Conservation (phyloP, 805 yeast genomes). For the Candida maltosa region DNA sequence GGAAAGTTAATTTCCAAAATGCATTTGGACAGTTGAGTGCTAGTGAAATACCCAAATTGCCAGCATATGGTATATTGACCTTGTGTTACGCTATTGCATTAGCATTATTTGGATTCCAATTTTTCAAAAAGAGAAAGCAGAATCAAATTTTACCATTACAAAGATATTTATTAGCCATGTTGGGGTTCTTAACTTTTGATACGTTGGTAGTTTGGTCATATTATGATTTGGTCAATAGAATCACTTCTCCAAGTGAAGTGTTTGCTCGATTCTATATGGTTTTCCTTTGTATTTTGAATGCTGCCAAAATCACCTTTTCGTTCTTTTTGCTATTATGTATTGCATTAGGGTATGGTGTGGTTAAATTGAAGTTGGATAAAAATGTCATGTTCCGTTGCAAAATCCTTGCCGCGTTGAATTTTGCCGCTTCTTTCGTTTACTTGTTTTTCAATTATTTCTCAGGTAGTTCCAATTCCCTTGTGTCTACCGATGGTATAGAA, state of each 20-base stretch:
- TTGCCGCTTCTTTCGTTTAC: conserved; percentile 32
- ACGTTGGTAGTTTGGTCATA: conserved; percentile 88
- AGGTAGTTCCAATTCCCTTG: conserved; percentile 20
- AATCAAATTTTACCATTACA: conserved; percentile 87
- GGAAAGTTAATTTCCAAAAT: conserved; percentile 81
- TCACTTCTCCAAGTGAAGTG: conserved; percentile 46
- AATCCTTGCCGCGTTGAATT: conserved; percentile 38
- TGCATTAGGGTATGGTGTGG: conserved; percentile 92
- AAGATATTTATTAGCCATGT: conserved; percentile 83
- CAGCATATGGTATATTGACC: conserved; percentile 83
- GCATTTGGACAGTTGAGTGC: conserved; percentile 90
- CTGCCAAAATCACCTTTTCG: conserved; percentile 81
- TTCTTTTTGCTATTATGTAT: conserved; percentile 84
- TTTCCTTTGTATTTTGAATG: conserved; percentile 73
- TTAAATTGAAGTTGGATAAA: conserved; percentile 77
- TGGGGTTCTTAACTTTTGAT: conserved; percentile 77
- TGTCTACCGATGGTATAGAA: conserved; percentile 34
- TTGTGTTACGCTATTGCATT: conserved; percentile 78
- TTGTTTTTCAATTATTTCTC: conserved; percentile 31
- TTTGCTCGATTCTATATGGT: conserved; percentile 69
- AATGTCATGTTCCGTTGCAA: conserved; percentile 62
- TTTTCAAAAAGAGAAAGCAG: conserved; percentile 68
- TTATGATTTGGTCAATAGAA: conserved; percentile 74
- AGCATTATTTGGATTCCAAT: conserved; percentile 81
- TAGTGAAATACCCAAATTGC: conserved; percentile 84